Base-by-base conservation (phyloP, 1,284 basidiomycete genomes). In the Tylopilus orsonianus region DNA sequence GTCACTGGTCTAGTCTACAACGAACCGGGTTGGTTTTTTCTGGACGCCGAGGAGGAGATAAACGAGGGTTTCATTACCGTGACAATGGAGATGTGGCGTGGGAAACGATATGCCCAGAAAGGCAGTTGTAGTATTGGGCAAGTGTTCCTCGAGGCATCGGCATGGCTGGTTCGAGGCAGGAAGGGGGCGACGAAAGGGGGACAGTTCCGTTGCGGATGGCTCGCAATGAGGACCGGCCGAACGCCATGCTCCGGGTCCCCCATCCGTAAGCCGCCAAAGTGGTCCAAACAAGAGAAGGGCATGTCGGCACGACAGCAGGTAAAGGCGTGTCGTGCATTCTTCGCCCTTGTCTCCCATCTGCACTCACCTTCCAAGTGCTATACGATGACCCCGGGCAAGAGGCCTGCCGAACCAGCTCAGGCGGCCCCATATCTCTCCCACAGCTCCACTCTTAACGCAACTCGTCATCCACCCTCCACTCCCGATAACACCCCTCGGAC, bases 401-500 rank as follows among this genome's bases (percentile, higher is more conserved):
- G 56, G 53, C 41, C 64, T 53, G 54, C 60, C 54, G 62, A 66
- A 49, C 50, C 53, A 53, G 46, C 66, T 46, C 64, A 64, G 50
- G 43, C 61, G 44, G 50, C 77, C 52, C 40, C 40, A 30, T 84
- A 80, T 70, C 75, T 81, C 54, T 77, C 77, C 45, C 77, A 80
- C 60, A 66, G 72, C 63, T 72, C 77, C 61, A 74, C 71, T 44
- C 79, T 77, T 60, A 77, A 79, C 64, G 79, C 74, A 53, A 78
- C 74, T 53, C 80, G 78, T 59, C 57, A 72, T 56, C 69, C 75
- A 33, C 71, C 77, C 54, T 68, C 75, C 52, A 72, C 77, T 16
- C 70, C 76, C 44, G 79, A 83, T 65, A 81, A 74, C 65, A 68
- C 72, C 43, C 76, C 78, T 41, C 71, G 77, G 51, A 69, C 77